Percentiles rank a stretch among this genome's conserved stretches.
Evolutionary conservation across 305 asterid species (phyloP).

Genomic region (Fraxinus baroniana): DNA sequence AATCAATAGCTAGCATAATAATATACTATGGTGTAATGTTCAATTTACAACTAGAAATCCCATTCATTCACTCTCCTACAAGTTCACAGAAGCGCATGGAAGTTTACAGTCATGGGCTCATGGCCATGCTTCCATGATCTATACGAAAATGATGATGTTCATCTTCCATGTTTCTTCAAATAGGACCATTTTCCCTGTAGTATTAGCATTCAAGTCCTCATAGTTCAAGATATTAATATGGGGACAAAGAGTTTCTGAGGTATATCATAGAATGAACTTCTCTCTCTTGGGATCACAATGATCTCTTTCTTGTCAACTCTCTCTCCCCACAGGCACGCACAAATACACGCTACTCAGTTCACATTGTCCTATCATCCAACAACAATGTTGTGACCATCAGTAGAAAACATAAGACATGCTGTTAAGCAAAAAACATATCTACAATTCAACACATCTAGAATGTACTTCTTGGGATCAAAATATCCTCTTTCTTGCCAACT

Average conservation of each 20-base stretch:
- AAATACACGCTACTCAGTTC: not conserved
- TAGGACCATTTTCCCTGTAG: not conserved
- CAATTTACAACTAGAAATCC: not conserved
- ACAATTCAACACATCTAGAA: not conserved
- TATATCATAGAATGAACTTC: not conserved
- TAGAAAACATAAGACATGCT: not conserved
- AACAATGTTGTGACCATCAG: not conserved
- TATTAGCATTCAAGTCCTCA: slow-evolving; percentile 10
- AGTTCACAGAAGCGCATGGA: not conserved
- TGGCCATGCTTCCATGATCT: not conserved
- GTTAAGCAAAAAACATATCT: not conserved
- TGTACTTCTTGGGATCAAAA: not conserved
- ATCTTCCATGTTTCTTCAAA: not conserved
- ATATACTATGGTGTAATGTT: not conserved
- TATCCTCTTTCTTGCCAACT: not conserved
- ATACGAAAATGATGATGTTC: not conserved
- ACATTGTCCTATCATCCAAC: not conserved
- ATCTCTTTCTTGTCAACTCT: not conserved
- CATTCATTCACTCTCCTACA: not conserved
- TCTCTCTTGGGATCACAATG: not conserved
- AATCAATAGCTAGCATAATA: not conserved
- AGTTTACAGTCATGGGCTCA: not conserved
- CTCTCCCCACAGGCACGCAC: not conserved
- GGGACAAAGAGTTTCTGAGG: not conserved
- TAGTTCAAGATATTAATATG: not conserved